Percentiles rank a stretch among this genome's conserved stretches.
These are phyloP conservation scores for Camelina sativa DNA, from an alignment of 345 rosid genomes.

Conservation along the genomic window DNA sequence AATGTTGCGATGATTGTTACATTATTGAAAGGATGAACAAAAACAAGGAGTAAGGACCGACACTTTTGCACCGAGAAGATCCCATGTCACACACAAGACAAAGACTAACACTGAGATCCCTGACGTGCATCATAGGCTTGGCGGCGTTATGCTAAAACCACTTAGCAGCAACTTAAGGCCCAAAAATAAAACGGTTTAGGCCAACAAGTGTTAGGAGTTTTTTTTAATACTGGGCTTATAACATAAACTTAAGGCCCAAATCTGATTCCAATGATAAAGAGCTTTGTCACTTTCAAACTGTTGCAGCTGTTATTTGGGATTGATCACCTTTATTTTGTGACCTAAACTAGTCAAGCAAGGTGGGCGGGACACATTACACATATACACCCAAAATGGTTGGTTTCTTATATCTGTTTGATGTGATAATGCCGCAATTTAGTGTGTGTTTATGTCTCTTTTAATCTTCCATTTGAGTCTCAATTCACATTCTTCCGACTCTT, in stretches of 20 bases:
- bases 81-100: constrained; percentile 16
- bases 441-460: neutral
- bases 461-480: neutral
- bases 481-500: neutral
- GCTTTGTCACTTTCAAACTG: constrained; percentile 9
- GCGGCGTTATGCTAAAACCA: constrained; percentile 78
- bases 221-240: neutral
- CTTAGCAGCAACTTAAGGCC: constrained; percentile 62
- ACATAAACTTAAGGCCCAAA: constrained; percentile 19
- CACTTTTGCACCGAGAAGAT: neutral
- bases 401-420: neutral
- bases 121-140: constrained; percentile 86
- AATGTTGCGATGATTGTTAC: neutral
- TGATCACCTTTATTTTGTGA: neutral
- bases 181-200: neutral
- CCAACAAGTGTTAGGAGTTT: too few species aligned
- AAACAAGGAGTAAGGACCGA: neutral
- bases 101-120: constrained; percentile 83
- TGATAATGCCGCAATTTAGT: neutral
- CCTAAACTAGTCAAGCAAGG: neutral
- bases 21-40: neutral
- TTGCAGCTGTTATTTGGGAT: neutral
- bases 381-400: neutral
- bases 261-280: neutral
- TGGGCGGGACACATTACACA: neutral